A percentile compares a stretch with the other conserved stretches of the same genome.
phyloP scores from a whole-genome alignment of 768 basidiomycete genomes.

The Suillus subaureus region DNA sequence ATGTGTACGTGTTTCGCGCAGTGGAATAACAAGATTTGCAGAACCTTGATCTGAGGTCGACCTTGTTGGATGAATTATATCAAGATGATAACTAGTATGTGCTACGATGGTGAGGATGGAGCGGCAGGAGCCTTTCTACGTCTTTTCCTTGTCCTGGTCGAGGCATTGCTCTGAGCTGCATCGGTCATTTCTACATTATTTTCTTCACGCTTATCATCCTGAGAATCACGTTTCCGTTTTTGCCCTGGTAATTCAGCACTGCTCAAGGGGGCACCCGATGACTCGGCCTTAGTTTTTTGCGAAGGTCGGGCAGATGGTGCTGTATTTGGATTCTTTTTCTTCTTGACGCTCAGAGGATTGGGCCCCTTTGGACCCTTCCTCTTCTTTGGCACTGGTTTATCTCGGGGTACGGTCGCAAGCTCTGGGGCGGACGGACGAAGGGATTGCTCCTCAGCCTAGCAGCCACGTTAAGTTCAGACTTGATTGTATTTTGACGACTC shows the following conservation, averaged over 20 bases:
- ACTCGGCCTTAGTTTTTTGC: background rate
- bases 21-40: background rate
- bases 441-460: conserved; percentile 65
- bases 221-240: conserved; percentile 21
- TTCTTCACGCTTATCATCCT: background rate
- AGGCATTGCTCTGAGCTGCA: background rate
- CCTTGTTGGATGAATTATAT: background rate
- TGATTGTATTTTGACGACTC: conserved; percentile 19
- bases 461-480: background rate
- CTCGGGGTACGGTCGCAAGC: conserved; percentile 41
- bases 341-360: conserved; percentile 92
- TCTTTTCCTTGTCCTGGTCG: conserved; percentile 27
- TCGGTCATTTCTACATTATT: background rate
- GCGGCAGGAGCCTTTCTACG: conserved; percentile 14
- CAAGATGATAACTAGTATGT: background rate
- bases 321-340: conserved; percentile 67
- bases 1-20: background rate
- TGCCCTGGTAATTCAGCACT: conserved; percentile 6
- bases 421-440: conserved; percentile 57
- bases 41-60: background rate
- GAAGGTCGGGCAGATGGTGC: conserved; percentile 1
- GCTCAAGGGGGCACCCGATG: background rate
- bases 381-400: conserved; percentile 47
- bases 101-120: background rate
- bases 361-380: conserved; percentile 80